Evolutionary conservation across 2,329 filamentous ascomycete genomes (phyloP).

Genomic region (Colletotrichum graminicola): DNA sequence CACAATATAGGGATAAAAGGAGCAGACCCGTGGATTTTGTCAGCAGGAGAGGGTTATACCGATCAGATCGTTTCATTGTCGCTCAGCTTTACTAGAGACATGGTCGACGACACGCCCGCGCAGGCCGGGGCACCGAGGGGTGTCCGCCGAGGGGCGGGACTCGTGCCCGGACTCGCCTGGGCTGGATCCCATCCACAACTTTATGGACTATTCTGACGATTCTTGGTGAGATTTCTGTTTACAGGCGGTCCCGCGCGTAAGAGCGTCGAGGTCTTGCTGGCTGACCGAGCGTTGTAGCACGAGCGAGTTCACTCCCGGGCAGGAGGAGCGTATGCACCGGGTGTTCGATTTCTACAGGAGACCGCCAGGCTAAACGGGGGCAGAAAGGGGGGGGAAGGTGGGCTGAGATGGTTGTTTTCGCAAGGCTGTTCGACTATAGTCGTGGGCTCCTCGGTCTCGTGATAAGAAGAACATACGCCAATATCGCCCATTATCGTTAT

Average conservation of each 20-base stretch:
- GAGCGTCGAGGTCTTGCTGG: too few species aligned
- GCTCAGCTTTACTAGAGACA: too few species aligned
- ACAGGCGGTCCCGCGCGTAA: not conserved
- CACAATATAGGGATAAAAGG: too few species aligned
- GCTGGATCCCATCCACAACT: slow-evolving; percentile 54
- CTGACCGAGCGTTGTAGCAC: slow-evolving; percentile 19
- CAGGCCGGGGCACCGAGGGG: slow-evolving; percentile 50
- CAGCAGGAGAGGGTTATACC: too few species aligned
- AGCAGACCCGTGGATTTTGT: too few species aligned
- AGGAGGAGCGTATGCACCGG: slow-evolving; percentile 37
- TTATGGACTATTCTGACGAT: slow-evolving; percentile 58
- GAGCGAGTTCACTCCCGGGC: slow-evolving; percentile 36
- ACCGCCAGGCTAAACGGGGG: not conserved
- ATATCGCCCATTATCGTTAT: not conserved
- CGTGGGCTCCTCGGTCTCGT: too few species aligned
- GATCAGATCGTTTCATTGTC: too few species aligned
- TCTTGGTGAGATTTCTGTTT: slow-evolving; percentile 9
- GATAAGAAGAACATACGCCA: not conserved
- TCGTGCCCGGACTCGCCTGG: slow-evolving; percentile 50
- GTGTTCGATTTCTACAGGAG: slow-evolving; percentile 25
- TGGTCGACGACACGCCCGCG: slow-evolving; percentile 57
- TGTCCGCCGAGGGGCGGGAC: slow-evolving; percentile 53
- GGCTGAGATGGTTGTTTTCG: not conserved
- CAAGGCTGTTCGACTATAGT: not conserved
- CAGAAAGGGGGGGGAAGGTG: too few species aligned